Conservation (phyloP, 768 basidiomycete species). For the Grammothele lineata region DNA sequence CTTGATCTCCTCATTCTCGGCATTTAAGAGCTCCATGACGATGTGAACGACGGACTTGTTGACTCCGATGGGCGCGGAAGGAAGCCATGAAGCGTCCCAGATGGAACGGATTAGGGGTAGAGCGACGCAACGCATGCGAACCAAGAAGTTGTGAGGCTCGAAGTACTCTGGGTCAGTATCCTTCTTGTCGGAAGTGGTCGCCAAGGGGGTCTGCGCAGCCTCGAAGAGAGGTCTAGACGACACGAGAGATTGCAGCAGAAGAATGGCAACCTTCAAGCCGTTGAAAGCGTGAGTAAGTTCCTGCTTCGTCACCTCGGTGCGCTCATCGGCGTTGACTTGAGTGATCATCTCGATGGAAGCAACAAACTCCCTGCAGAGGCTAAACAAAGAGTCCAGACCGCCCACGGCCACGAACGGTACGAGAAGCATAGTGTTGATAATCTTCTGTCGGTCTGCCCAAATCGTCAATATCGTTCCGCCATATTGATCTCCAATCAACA, state of each 20-base stretch:
- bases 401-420: slow-evolving; percentile 65
- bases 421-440: slow-evolving; percentile 80
- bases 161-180: slow-evolving; percentile 78
- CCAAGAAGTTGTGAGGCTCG: slow-evolving; percentile 82
- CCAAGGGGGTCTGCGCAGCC: slow-evolving; percentile 73
- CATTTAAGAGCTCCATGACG: slow-evolving; percentile 76
- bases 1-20: slow-evolving; percentile 72
- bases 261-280: slow-evolving; percentile 76
- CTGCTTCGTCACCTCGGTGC: slow-evolving; percentile 52
- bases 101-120: slow-evolving; percentile 63
- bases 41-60: slow-evolving; percentile 72
- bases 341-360: slow-evolving; percentile 52
- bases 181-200: slow-evolving; percentile 72
- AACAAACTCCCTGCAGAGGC: slow-evolving; percentile 51
- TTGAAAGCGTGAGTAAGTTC: slow-evolving; percentile 74
- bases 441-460: slow-evolving; percentile 66
- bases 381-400: slow-evolving; percentile 66
- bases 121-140: slow-evolving; percentile 67
- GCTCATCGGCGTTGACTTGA: slow-evolving; percentile 48
- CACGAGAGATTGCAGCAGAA: slow-evolving; percentile 71
- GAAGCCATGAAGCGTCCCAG: slow-evolving; percentile 85
- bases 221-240: slow-evolving; percentile 81
- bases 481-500: slow-evolving; percentile 14
- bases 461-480: slow-evolving; percentile 2
- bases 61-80: slow-evolving; percentile 67